phyloP scores from a whole-genome alignment of 768 basidiomycete genomes.

The Psilocybe tampanensis region DNA sequence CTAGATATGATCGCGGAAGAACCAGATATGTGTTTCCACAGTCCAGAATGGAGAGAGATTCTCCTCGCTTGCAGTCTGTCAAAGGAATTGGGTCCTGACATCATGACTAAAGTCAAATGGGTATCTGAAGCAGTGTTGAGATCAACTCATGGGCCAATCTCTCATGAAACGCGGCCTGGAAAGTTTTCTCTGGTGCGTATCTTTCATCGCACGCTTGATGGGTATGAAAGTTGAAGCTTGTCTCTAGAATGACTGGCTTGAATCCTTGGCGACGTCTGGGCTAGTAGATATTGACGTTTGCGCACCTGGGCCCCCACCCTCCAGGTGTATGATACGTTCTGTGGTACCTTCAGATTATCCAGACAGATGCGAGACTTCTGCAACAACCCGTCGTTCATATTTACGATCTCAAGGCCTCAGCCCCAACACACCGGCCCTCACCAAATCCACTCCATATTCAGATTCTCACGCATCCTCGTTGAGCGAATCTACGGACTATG shows the following conservation, averaged over 20 bases:
- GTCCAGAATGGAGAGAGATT: too few species aligned
- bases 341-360: background rate
- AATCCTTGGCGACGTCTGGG: too few species aligned
- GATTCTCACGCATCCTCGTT: background rate
- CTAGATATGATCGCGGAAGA: too few species aligned
- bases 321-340: background rate
- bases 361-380: background rate
- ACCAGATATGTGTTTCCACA: too few species aligned
- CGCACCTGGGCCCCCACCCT: background rate
- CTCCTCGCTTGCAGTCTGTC: background rate
- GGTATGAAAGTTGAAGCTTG: too few species aligned
- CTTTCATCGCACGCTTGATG: background rate
- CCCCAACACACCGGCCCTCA: background rate
- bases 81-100: background rate
- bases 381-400: too few species aligned
- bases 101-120: background rate
- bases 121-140: background rate
- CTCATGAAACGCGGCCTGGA: background rate
- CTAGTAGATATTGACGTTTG: too few species aligned
- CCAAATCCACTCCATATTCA: background rate
- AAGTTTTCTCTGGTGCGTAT: background rate
- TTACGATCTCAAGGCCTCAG: background rate
- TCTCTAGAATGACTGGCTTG: too few species aligned
- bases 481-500: background rate
- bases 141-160: background rate